phyloP scores from a whole-genome alignment of 371 early-diverging fungal genomes.

The Mortierella sp. region DNA sequence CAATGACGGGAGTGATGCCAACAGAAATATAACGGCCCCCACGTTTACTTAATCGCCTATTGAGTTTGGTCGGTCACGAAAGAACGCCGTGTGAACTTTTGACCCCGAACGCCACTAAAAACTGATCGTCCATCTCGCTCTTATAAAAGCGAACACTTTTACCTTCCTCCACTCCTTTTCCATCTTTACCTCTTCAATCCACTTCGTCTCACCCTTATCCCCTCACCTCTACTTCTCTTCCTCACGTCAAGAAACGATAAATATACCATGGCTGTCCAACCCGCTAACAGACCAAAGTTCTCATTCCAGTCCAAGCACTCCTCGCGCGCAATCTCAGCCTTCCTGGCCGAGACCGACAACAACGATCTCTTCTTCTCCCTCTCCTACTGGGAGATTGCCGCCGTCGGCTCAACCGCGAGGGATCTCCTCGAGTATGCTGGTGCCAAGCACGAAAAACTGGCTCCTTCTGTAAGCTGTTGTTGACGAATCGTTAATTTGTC shows the following conservation, averaged over 20 bases:
- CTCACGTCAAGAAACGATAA: background rate
- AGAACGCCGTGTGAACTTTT: background rate
- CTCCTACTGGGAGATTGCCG: conserved; percentile 31
- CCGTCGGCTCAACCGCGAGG: conserved; percentile 29
- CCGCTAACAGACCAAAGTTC: conserved; percentile 9
- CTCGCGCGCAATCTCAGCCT: background rate
- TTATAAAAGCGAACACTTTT: background rate
- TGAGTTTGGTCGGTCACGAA: too few species aligned
- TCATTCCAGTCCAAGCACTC: conserved; percentile 16
- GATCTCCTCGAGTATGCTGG: conserved; percentile 30
- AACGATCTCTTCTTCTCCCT: conserved; percentile 30
- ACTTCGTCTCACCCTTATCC: background rate
- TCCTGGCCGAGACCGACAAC: conserved; percentile 20
- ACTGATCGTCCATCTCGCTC: too few species aligned
- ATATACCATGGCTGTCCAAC: conserved; percentile 1
- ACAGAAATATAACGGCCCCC: too few species aligned
- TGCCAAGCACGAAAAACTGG: conserved; percentile 14
- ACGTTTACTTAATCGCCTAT: too few species aligned
- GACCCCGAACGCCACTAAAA: background rate
- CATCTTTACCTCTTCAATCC: background rate
- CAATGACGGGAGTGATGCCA: too few species aligned
- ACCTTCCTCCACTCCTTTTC: background rate
- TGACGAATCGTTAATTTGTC: background rate
- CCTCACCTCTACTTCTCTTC: background rate
- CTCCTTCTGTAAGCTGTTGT: conserved; percentile 15